These are phyloP conservation scores for Nectriaceae sp. DNA, from an alignment of 2,329 filamentous ascomycete genomes.

Conservation along the genomic window DNA sequence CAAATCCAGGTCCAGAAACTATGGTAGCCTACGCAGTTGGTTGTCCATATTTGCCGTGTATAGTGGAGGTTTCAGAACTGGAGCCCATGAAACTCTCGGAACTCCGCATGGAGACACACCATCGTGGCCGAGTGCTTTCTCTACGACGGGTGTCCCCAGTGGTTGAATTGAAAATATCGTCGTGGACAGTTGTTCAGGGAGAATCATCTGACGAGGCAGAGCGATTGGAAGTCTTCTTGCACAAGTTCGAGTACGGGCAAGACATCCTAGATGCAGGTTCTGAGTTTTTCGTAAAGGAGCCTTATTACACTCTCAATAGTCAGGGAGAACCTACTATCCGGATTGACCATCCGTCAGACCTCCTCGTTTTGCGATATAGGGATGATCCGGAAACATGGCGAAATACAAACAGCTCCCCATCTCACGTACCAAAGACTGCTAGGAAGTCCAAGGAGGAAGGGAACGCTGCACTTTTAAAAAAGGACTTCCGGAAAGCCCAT, in stretches of 20 bases:
- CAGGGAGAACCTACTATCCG: slow-evolving; percentile 44
- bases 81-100: slow-evolving; percentile 26
- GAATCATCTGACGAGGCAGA: slow-evolving; percentile 23
- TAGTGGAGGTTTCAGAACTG: slow-evolving; percentile 16
- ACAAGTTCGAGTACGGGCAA: slow-evolving; percentile 33
- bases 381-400: slow-evolving; percentile 22
- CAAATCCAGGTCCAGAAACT: slow-evolving; percentile 18
- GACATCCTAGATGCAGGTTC: slow-evolving; percentile 36
- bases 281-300: slow-evolving; percentile 49
- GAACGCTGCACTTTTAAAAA: slow-evolving; percentile 28
- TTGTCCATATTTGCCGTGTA: slow-evolving; percentile 28
- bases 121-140: slow-evolving; percentile 27
- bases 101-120: slow-evolving; percentile 32
- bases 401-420: neutral
- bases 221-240: slow-evolving; percentile 34
- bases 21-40: slow-evolving; percentile 33
- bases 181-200: slow-evolving; percentile 35
- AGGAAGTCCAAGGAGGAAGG: slow-evolving; percentile 29
- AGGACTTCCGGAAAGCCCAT: slow-evolving; percentile 21
- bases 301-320: slow-evolving; percentile 46
- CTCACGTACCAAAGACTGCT: slow-evolving; percentile 8
- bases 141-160: slow-evolving; percentile 32
- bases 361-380: slow-evolving; percentile 18
- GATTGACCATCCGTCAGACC: slow-evolving; percentile 35
- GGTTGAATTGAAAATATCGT: slow-evolving; percentile 21